A percentile compares a stretch with the other conserved stretches of the same genome.
These are phyloP conservation scores for Coemansia sp. DNA, from an alignment of 192 early-diverging fungal species.

Conservation along the genomic window DNA sequence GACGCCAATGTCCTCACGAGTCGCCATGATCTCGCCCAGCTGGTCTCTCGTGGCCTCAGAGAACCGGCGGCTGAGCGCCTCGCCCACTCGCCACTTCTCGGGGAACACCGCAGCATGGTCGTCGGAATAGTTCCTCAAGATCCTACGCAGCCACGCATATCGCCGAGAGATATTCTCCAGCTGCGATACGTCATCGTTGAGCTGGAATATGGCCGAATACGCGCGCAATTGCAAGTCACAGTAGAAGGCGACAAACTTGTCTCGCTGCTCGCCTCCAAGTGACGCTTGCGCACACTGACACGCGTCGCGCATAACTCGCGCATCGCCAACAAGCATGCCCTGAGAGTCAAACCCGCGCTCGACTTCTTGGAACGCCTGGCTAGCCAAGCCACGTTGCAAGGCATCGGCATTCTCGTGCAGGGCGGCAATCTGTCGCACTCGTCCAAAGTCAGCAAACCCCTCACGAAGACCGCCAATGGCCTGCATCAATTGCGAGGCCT, in stretches of 20 bases:
- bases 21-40: conserved; percentile 62
- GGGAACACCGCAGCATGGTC: conserved; percentile 85
- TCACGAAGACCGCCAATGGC: conserved; percentile 77
- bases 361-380: conserved; percentile 72
- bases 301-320: conserved; percentile 65
- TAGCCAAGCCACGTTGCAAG: conserved; percentile 65
- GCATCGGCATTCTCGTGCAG: conserved; percentile 64
- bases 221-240: conserved; percentile 79
- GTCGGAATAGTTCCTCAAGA: conserved; percentile 90
- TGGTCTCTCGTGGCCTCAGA: conserved; percentile 79
- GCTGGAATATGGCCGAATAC: conserved; percentile 79
- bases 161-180: conserved; percentile 83
- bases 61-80: conserved; percentile 71
- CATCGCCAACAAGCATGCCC: conserved; percentile 2
- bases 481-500: conserved; percentile 77
- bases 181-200: conserved; percentile 73
- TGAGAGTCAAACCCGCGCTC: conserved; percentile 64
- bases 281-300: conserved; percentile 73
- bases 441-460: conserved; percentile 74
- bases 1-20: conserved; percentile 62
- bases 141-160: conserved; percentile 91
- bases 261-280: conserved; percentile 63
- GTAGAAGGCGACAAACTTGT: conserved; percentile 64
- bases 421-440: conserved; percentile 73
- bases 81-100: conserved; percentile 63